phyloP scores from a whole-genome alignment of 306 rosid genomes.

The Prinsepia uniflora region DNA sequence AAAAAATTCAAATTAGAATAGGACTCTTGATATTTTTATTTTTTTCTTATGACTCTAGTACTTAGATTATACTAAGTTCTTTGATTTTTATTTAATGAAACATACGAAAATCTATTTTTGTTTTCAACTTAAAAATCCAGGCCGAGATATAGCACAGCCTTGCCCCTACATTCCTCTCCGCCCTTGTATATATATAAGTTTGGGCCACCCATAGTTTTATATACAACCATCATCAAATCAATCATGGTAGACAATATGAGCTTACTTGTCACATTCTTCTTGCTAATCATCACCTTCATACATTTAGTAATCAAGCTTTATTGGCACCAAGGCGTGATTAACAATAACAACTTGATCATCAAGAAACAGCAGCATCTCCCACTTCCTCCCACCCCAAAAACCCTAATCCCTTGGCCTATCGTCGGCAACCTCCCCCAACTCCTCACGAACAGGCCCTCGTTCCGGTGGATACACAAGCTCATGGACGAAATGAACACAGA shows the following conservation, averaged over 20 bases:
- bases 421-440: neutral
- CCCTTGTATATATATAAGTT: no score
- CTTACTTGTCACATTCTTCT: neutral
- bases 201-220: no score
- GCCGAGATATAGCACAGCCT: no score
- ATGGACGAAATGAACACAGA: conserved; percentile 33
- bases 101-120: no score
- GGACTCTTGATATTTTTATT: no score
- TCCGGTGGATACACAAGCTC: conserved; percentile 30
- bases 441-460: neutral
- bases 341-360: neutral
- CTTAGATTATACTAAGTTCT: no score
- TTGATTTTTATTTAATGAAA: no score
- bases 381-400: neutral
- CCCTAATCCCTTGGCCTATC: neutral
- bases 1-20: no score
- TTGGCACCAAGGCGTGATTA: neutral
- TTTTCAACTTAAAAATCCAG: no score
- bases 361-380: neutral
- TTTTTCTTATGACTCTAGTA: no score
- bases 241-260: neutral
- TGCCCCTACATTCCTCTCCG: no score
- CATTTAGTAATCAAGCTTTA: neutral
- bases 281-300: neutral
- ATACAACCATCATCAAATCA: neutral